A percentile compares a stretch with the other conserved stretches of the same genome.
phyloP scores from a whole-genome alignment of 1,284 basidiomycete species.

The Puccinia triticina region DNA sequence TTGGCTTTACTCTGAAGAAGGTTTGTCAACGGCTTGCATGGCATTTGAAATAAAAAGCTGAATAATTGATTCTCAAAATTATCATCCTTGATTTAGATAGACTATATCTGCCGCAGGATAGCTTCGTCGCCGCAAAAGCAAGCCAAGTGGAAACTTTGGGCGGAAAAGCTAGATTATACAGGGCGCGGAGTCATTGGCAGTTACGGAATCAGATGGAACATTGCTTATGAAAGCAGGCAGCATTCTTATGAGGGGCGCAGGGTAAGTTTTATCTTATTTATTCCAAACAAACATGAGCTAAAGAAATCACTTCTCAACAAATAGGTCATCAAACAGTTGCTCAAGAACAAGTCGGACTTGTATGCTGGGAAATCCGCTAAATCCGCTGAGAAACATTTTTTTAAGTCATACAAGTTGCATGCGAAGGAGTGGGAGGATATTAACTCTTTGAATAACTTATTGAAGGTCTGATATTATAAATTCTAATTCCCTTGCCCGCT shows the following conservation, averaged over 20 bases:
- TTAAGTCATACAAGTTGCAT: neutral
- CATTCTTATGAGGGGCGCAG: neutral
- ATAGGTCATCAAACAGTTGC: conserved; percentile 18
- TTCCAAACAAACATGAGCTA: neutral
- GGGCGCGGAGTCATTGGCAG: neutral
- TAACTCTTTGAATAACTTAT: neutral
- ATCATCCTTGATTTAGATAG: no score
- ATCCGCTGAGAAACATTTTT: neutral
- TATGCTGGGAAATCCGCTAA: neutral
- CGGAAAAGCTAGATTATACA: neutral
- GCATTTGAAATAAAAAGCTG: no score
- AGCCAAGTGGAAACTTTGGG: conserved; percentile 9
- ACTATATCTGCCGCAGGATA: neutral
- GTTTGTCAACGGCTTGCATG: neutral
- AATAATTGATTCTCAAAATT: no score
- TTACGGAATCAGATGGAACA: conserved; percentile 1
- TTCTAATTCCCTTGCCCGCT: no score
- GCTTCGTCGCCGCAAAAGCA: neutral
- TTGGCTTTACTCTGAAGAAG: neutral
- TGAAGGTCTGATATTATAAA: neutral
- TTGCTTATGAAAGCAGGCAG: conserved; percentile 2
- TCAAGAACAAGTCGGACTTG: no score
- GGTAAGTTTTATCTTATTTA: neutral
- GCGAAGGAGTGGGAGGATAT: conserved; percentile 7
- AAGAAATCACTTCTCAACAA: no score